Base-by-base conservation (phyloP, 2,329 filamentous ascomycete species). In the Alternaria hordeiaustralica region DNA sequence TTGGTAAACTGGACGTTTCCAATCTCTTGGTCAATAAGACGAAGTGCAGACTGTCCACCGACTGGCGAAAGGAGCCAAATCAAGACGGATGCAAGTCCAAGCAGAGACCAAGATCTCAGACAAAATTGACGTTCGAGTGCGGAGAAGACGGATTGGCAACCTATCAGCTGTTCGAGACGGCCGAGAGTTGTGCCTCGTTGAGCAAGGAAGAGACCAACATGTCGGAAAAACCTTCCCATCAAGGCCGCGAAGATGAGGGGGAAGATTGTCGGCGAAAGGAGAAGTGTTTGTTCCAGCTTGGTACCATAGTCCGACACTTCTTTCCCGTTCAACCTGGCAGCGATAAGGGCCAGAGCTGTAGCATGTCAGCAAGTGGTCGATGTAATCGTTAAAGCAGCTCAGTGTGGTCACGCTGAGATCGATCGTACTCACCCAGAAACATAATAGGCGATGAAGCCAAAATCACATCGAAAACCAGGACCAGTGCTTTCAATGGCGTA, bases 111-210 rank as follows among this genome's bases (percentile, higher is more conserved):
- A 6, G 66, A 69, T 10, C 72, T 68, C 8, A 78, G 63, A 15
- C 64, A 67, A 6, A 76, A 63, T 36, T 76, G 74, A 6, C 73
- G 75, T 55, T 78, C 74, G 6, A 78, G 61, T 6, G 75, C 75
- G 6, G 71, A 71, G 47, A 75, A 77, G 7, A 78, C 66, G 4
- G 75, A 76, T 46, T 71, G 70, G 44, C 73, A 76, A 6, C 75
- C 75, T 7, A 76, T 46, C 0, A 77, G 62, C 41, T 75, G 73
- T 59, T 78, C 75, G 13, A 61, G 60, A 6, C 55, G 41, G 8
- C 75, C 75, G n/a, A 78, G 72, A 0, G 71, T 74, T 4, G 71
- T 75, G 6, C 75, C 74, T 18, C 71, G 64, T 55, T 77, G 74
- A 9, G 73, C 75, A 5, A 71, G 63, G 55, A 67, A 75, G 9